Percentiles rank a stretch among this genome's conserved stretches.
Evolutionary conservation across 768 basidiomycete genomes (phyloP).

Genomic region (Neoboletus magnificus): DNA sequence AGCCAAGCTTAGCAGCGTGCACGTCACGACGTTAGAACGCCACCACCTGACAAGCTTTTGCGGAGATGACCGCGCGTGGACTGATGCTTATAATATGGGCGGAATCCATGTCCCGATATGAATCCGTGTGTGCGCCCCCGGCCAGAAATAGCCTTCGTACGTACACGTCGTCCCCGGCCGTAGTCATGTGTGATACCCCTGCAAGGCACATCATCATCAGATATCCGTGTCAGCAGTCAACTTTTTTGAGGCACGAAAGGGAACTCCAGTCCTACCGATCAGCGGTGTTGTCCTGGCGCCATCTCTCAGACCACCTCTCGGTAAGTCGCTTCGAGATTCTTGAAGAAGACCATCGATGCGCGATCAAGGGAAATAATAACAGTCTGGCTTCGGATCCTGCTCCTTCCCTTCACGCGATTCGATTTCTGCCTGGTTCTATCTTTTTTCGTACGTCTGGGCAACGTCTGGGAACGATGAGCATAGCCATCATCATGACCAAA

Average conservation of each 20-base stretch:
- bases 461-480: too few species aligned
- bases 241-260: neutral
- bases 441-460: too few species aligned
- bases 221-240: neutral
- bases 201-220: neutral
- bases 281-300: neutral
- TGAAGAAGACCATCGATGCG: neutral
- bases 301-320: neutral
- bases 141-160: conserved; percentile 18
- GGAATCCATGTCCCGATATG: too few species aligned
- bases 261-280: neutral
- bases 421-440: too few species aligned
- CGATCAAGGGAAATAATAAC: neutral
- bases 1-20: neutral
- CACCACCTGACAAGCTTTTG: neutral
- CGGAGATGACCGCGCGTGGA: conserved; percentile 24
- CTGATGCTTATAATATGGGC: neutral
- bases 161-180: too few species aligned
- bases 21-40: neutral
- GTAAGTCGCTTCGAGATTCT: neutral
- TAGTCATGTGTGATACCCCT: neutral
- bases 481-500: neutral
- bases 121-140: neutral
- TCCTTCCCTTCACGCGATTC: neutral
- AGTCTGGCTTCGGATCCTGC: neutral